Base-by-base conservation (phyloP, 2,329 filamentous ascomycete species). In the Conoideocrella luteorostrata region DNA sequence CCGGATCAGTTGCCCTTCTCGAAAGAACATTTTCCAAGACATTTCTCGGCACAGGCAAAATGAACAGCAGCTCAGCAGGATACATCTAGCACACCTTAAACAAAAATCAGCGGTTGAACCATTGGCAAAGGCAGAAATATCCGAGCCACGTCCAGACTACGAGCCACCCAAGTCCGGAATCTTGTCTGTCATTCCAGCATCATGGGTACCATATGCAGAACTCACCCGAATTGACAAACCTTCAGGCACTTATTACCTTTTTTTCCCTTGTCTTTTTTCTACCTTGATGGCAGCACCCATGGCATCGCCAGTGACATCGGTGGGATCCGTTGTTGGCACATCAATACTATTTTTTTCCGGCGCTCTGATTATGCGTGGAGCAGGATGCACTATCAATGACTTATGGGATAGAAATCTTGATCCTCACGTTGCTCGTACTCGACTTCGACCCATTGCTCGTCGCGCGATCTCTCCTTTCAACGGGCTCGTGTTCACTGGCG, bases 341-440 rank as follows among this genome's bases (percentile, higher is more conserved):
- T 75, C 77, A 1, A 57, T 77, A 2, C 75, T 93, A 38, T 93
- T 94, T 66, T 77, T 85, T 55, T 72, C 79, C 2, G 88, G 88
- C 40, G 85, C 87, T 4, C 61, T 94, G 35, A 76, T 95, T 52
- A 93, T 95, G 86, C 84, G 89, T 48, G 86, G 89, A 39, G 87
- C 88, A 17, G 88, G 88, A 41, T 95, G 89, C 63, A 85, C 85
- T 15, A 88, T 94, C 66, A 95, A 95, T 60, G 89, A 95, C 60
- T 78, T 94, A 40, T 90, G 88, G 85, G 89, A 95, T 63, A 80
- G 87, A 43, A 86, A 93, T 54, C 80, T 95, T 13, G 89, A 95
- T 63, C 83, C 85, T 6, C 78, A 88, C 50, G 88, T 95, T 12
- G 66, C 76, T 2, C 78, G 89, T 38, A 94, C 87, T 5, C 78